phyloP scores from a whole-genome alignment of 345 rosid genomes.

The Lagerstroemia speciosa region DNA sequence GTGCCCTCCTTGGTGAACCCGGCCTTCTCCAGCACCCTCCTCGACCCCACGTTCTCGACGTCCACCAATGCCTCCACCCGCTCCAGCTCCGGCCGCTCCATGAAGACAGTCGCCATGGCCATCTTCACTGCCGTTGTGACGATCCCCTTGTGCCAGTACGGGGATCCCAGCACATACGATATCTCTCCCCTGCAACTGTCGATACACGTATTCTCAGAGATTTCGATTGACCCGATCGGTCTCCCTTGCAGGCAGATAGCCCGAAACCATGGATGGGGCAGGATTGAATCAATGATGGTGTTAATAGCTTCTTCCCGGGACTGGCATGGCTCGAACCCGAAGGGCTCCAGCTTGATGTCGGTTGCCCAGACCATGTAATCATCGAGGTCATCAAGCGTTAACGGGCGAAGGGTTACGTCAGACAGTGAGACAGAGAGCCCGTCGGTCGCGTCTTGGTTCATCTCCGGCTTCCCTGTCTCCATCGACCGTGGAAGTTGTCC shows the following conservation, averaged over 20 bases:
- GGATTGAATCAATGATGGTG: no score
- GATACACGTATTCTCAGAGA: constrained; percentile 24
- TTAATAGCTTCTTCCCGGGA: no score
- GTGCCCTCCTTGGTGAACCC: no score
- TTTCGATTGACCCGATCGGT: constrained; percentile 41
- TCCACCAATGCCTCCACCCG: no score
- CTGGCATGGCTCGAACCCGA: constrained; percentile 43
- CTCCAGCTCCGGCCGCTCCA: constrained; percentile 42
- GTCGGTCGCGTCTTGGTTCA: neutral
- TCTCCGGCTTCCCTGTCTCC: neutral
- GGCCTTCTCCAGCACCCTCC: no score
- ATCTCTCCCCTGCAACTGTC: constrained; percentile 23
- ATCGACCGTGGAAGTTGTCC: no score
- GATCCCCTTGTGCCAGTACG: no score
- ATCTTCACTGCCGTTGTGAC: constrained; percentile 23
- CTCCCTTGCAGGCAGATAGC: constrained; percentile 42
- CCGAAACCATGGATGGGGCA: no score
- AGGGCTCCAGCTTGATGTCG: constrained; percentile 32
- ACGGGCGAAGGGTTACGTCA: no score
- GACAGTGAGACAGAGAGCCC: neutral
- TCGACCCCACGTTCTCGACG: no score
- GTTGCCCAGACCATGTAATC: constrained; percentile 59
- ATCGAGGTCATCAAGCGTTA: constrained; percentile 32
- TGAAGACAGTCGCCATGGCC: constrained; percentile 30
- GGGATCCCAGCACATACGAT: no score